A percentile compares a stretch with the other conserved stretches of the same genome.
Evolutionary conservation across 768 basidiomycete genomes (phyloP).

Genomic region (Calocybe cyanea): DNA sequence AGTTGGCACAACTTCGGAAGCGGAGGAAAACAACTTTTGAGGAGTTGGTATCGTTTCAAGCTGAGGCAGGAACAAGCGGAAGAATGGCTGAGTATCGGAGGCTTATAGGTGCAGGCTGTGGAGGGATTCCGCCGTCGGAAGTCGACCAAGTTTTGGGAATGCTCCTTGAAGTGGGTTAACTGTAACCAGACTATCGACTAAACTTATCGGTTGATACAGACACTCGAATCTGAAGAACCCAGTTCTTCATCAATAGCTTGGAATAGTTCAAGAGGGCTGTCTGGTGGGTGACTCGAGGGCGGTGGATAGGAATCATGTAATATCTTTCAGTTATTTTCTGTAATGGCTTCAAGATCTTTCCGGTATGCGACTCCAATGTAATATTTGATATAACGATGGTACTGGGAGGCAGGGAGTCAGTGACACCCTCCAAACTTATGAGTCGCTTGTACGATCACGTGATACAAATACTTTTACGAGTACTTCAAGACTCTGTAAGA

Average conservation of each 20-base stretch:
- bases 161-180: slow-evolving; percentile 68
- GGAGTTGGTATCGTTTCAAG: slow-evolving; percentile 74
- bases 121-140: slow-evolving; percentile 79
- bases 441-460: slow-evolving; percentile 2
- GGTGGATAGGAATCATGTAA: neutral
- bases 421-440: no score
- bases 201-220: slow-evolving; percentile 36
- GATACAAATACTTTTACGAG: slow-evolving; percentile 9
- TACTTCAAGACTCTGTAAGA: no score
- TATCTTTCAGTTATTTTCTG: neutral
- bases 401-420: no score
- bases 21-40: slow-evolving; percentile 73
- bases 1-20: slow-evolving; percentile 61
- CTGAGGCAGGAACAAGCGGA: slow-evolving; percentile 87
- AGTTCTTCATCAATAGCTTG: slow-evolving; percentile 53
- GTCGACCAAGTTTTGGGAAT: slow-evolving; percentile 84
- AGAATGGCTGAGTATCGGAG: slow-evolving; percentile 86
- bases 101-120: slow-evolving; percentile 88
- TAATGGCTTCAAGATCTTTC: neutral
- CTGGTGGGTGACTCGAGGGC: slow-evolving; percentile 6
- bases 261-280: slow-evolving; percentile 31
- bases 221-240: slow-evolving; percentile 79
- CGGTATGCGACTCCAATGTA: no score
- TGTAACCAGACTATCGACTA: neutral
- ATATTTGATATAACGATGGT: no score